Evolutionary conservation across 768 basidiomycete genomes (phyloP).

Genomic region (Russula virescens): DNA sequence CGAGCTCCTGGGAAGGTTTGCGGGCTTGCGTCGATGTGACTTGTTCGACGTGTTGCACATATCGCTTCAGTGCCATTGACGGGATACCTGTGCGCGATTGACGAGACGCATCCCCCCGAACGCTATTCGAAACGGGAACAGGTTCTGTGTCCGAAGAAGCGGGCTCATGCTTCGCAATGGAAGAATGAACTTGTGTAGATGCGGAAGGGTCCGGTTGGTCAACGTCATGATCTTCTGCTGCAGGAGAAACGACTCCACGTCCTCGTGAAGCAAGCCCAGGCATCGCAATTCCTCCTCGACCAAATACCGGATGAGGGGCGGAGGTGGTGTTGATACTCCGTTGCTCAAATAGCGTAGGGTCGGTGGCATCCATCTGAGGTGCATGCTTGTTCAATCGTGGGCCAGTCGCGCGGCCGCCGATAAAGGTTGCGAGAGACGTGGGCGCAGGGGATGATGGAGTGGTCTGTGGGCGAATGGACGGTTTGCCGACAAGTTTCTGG

Average conservation of each 20-base stretch:
- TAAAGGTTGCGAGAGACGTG: conserved; percentile 75
- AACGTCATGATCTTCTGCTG: neutral
- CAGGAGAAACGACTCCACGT: conserved; percentile 6
- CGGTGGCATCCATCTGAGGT: conserved; percentile 62
- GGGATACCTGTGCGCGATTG: conserved; percentile 5
- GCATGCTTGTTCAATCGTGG: conserved; percentile 68
- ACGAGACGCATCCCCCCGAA: neutral
- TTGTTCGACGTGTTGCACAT: conserved; percentile 21
- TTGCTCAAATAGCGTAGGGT: conserved; percentile 63
- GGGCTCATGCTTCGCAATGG: conserved; percentile 2
- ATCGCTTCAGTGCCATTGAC: conserved; percentile 19
- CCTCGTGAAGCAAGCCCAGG: conserved; percentile 51
- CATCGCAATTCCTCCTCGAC: conserved; percentile 68
- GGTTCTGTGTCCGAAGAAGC: neutral
- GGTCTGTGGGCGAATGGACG: neutral
- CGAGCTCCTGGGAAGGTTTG: neutral
- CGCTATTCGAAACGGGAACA: neutral
- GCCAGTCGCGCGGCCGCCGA: conserved; percentile 71
- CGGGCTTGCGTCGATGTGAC: neutral
- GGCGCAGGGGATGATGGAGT: conserved; percentile 33
- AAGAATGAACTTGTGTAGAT: conserved; percentile 10
- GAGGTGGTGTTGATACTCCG: conserved; percentile 39
- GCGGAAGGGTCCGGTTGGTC: conserved; percentile 4
- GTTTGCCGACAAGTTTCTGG: conserved; percentile 13
- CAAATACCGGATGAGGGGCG: conserved; percentile 70